Evolutionary conservation across 2,329 filamentous ascomycete species (phyloP), one percentile per base, ranked within the genome.

Genomic region (Penicillium sp.): DNA sequence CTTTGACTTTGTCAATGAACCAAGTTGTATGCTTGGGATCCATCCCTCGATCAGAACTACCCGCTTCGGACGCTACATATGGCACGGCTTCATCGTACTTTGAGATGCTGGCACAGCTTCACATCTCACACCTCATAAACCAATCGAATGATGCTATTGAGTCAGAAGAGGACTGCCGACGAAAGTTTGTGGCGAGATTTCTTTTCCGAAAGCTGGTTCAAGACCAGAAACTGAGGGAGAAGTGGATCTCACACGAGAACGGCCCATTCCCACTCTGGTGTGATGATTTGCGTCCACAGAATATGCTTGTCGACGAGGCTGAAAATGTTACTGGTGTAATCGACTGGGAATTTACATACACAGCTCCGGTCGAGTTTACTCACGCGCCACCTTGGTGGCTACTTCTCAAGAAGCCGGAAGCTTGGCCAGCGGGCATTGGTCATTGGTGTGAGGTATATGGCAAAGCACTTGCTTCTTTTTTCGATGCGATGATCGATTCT

Each of bases 1-100:
- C 76, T 2, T 52, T 80, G 3, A 75, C 73, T 2, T 65, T 71
- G 1, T 76, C 77, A 50, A 78, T 81, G 74, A 79, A 71, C 49
- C 69, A 77, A 59, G 63, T 71, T 14, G 63, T 71, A 11, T 58
- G 57, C 27, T 38, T 68, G 1, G 70, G 67, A 6, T 53, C 45
- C 5, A 40, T 68, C 7, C 63, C 66, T 5, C 62, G 42, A 13
- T 63, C 55, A 1, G 45, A 59, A 46, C 52, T 60, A 8, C 63
- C 65, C 24, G 5, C 24, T 2, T 6, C 6, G 3, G 43, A 43
- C 3, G 49, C 31, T n/a, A 57, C 57, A 6, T 77, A 68, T 52
- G 22, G 48, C 2, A 65, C 61, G 10, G 64, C 72, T 3, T 70
- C 73, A 13, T 69, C 71, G 5, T 80, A 76, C 67, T 77, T 74